A percentile compares a stretch with the other conserved stretches of the same genome.
phyloP scores from a whole-genome alignment of 345 rosid genomes.

The thale cress (Arabidopsis thaliana) region TAIR10.1 NC_003070.9:420501-421000 shows the following conservation, averaged over 20 bases:
- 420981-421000: constrained; percentile 51
- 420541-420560: constrained; percentile 64
- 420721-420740: constrained; percentile 61
- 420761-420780: constrained; percentile 70
- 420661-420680: constrained; percentile 67
- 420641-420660: constrained; percentile 69
- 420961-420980: constrained; percentile 11
- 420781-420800: constrained; percentile 49
- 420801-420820: constrained; percentile 57
- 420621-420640: constrained; percentile 48
- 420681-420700: constrained; percentile 68
- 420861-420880: constrained; percentile 79
- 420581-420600: constrained; percentile 58
- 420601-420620: constrained; percentile 45
- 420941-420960: constrained; percentile 14
- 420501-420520: constrained; percentile 53
- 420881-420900: constrained; percentile 53
- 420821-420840: constrained; percentile 61
- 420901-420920: neutral
- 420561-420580: constrained; percentile 71
- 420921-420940: neutral
- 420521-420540: constrained; percentile 73
- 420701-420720: constrained; percentile 61
- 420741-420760: constrained; percentile 53
- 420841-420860: constrained; percentile 55